Base-by-base conservation (phyloP, 2,329 filamentous ascomycete genomes). In the Ophiostoma angusticollis region DNA sequence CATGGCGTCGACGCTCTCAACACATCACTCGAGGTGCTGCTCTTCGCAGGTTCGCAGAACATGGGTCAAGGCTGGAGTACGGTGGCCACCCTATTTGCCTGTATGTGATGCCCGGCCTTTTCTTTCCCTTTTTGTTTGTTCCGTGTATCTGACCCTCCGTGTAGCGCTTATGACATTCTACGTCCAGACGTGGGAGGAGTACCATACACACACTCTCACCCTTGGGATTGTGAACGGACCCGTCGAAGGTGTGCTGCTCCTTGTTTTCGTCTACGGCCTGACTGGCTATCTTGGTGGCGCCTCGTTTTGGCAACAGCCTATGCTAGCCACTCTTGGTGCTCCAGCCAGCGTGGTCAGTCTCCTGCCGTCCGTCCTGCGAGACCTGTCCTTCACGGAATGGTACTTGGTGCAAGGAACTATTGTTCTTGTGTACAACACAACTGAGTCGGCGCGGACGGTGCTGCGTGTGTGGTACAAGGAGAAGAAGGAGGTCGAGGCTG, bases 101-200 rank as follows among this genome's bases (percentile, higher is more conserved):
- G 83, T 85, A 65, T 46, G 75, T 60, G 14, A 29, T 12, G 35
- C 49, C 44, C 48, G 36, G 12, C 14, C 6, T 16, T 9, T 39
- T 8, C 35, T 24, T 11, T 13, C 22, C 28, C 11, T 28, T 37
- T 17, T 5, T 4, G 21, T 7, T n/a, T 12, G 9, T 7, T 27
- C 5, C 14, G 23, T 16, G 8, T 23, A n/a, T 17, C 22, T 22
- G 14, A 41, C 48, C 31, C n/a, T 24, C 35, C 45, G n/a, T n/a
- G n/a, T 17, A 85, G 80, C 83, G 6, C 75, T 89, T 43, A 68
- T 93, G 52, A 95, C 91, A n/a, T 98, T 98, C 61, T 96, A 96
- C 59, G 81, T 96, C 30, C 91, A 96, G 59, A 96, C 91, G 24
- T 98, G 91, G 91, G 91, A 98, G 55, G 91, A 96, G 59, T 98